These are phyloP conservation scores for Debaryomyces sp. DNA, from an alignment of 1,139 yeast genomes.

Conservation along the genomic window DNA sequence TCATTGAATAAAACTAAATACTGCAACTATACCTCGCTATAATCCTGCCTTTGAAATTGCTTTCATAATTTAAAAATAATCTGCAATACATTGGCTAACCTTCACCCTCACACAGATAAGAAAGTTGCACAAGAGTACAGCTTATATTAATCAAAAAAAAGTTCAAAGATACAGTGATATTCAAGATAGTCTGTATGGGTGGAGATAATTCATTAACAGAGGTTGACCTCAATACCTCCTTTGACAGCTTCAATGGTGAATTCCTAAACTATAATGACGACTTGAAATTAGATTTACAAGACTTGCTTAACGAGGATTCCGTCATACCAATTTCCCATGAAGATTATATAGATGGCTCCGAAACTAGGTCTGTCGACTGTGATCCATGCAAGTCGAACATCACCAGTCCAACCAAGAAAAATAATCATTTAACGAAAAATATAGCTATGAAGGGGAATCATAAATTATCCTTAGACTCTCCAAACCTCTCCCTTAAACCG, in stretches of 20 bases:
- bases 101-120: neutral
- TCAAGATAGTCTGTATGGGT: constrained; percentile 1
- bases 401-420: constrained; percentile 12
- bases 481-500: constrained; percentile 13
- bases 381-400: neutral
- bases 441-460: constrained; percentile 8
- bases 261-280: constrained; percentile 21
- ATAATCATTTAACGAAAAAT: constrained; percentile 5
- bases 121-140: constrained; percentile 7
- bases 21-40: neutral
- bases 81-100: constrained; percentile 1
- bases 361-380: neutral
- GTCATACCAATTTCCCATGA: constrained; percentile 1
- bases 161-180: neutral
- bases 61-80: neutral
- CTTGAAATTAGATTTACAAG: constrained; percentile 28
- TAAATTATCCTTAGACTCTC: constrained; percentile 10
- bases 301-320: constrained; percentile 19
- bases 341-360: constrained; percentile 6
- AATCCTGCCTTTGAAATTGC: neutral
- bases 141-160: neutral
- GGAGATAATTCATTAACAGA: constrained; percentile 5
- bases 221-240: constrained; percentile 9
- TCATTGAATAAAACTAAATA: neutral
- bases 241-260: constrained; percentile 13